These are phyloP conservation scores for Cercophora scortea DNA, from an alignment of 495 filamentous ascomycete genomes.

Conservation along the genomic window DNA sequence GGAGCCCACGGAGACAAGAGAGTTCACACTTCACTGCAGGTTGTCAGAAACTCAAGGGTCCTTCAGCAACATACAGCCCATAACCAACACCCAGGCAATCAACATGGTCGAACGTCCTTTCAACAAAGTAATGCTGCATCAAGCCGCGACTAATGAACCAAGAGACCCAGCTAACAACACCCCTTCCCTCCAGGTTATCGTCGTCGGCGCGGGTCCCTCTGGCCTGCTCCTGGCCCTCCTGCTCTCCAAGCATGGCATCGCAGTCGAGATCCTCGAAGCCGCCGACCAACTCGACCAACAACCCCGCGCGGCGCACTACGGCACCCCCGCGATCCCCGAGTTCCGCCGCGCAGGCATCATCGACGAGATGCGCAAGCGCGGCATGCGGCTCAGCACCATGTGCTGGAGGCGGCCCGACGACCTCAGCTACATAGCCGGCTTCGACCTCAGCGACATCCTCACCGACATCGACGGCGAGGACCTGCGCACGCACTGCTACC, in stretches of 20 bases:
- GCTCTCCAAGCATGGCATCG: constrained; percentile 46
- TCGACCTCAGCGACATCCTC: constrained; percentile 18
- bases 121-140: not conserved
- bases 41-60: too few species aligned
- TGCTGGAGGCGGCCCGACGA: constrained; percentile 42
- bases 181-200: constrained; percentile 12
- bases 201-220: constrained; percentile 52
- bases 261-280: constrained; percentile 46
- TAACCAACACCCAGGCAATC: not conserved
- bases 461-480: constrained; percentile 26
- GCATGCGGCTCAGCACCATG: constrained; percentile 43
- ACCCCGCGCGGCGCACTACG: constrained; percentile 49
- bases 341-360: constrained; percentile 48
- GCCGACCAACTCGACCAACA: constrained; percentile 44
- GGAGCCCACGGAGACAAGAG: not conserved
- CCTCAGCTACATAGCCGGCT: constrained; percentile 22
- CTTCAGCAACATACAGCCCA: not conserved
- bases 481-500: constrained; percentile 28
- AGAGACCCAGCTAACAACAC: not conserved
- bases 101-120: not conserved
- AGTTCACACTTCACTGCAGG: not conserved
- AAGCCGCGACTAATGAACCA: not conserved
- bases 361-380: constrained; percentile 40
- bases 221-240: constrained; percentile 50
- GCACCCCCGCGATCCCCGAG: constrained; percentile 44